phyloP scores from a whole-genome alignment of 2,329 filamentous ascomycete genomes.

The Diaporthe citriasiana region DNA sequence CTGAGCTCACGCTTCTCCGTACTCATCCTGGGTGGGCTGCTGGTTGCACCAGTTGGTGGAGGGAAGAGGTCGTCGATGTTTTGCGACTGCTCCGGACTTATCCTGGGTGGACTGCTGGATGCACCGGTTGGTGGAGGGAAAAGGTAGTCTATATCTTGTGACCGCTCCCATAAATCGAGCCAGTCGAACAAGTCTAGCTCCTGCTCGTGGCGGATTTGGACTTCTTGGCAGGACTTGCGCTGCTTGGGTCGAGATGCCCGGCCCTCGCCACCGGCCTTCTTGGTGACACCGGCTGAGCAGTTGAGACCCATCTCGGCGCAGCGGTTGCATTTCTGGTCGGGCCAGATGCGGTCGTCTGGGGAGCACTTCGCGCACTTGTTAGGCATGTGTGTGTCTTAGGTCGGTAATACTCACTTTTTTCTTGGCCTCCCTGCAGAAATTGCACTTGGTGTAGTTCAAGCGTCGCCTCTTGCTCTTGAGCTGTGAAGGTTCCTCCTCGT shows the following conservation, averaged over 20 bases:
- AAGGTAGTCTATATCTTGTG: conserved; percentile 52
- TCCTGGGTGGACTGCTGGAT: too few relatives aligned
- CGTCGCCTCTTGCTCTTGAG: background rate
- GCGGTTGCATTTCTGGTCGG: background rate
- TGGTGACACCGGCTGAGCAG: background rate
- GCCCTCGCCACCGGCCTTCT: background rate
- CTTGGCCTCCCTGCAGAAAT: background rate
- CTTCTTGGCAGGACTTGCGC: background rate
- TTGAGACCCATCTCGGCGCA: background rate
- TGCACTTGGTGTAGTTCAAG: background rate
- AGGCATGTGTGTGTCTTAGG: background rate
- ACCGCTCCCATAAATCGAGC: conserved; percentile 51
- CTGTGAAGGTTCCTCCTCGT: background rate
- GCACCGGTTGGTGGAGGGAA: conserved; percentile 48
- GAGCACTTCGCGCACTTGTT: background rate
- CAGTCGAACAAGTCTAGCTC: too few relatives aligned
- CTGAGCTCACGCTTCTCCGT: conserved; percentile 74
- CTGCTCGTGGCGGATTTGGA: background rate
- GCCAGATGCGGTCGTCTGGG: background rate
- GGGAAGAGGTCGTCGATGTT: too few relatives aligned
- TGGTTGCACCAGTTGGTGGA: too few relatives aligned
- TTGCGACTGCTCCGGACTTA: too few relatives aligned
- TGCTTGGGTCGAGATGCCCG: background rate
- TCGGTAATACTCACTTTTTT: background rate
- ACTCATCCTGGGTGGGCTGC: conserved; percentile 71